Base-by-base conservation (phyloP, 768 basidiomycete species). In the Tricholoma bakamatsutake region DNA sequence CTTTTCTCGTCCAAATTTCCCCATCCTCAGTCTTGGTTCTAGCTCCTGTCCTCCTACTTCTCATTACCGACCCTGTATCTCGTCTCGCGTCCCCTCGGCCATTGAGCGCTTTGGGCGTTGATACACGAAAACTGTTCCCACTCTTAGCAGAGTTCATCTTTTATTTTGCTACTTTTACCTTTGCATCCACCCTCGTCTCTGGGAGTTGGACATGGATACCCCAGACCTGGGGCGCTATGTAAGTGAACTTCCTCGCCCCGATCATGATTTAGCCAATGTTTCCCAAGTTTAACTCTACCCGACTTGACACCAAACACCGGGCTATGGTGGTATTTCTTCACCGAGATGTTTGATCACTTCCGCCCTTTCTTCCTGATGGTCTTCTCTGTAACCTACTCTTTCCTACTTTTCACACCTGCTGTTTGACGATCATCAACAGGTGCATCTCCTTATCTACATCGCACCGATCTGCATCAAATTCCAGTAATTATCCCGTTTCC, bases 251-350 rank as follows among this genome's bases (percentile, higher is more conserved):
- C 30, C 33, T 21, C 13, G 17, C 11, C 43, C 6, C 21, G 30
- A 4, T 50, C 45, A 4, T 47, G n/a, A 49, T 34, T 45, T n/a
- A 43, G 47, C 60, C 8, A 59, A 30, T 50, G 53, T 37, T 18
- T 43, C 21, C 28, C 12, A 61, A 98, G 95, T 46, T 64, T 97
- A 21, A 81, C 80, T 17, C 81, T 97, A 8, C 88, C 90, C 1
- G 95, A 97, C 66, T 71, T 98, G 59, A 94, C 93, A 8, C 96
- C 97, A 0, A 98, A 95, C 62, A 84, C 90, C 4, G 96, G 97
- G 1, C 72, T 98, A 28, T 93, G 93, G 90, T 98, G 96, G 96
- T 98, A 98, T 70, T 98, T 98, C 75, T 98, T 98, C 73, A 98
- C 93, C 10, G 96, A 98, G 68, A 98, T 98, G 90, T 99, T 99